A percentile compares a stretch with the other conserved stretches of the same genome.
Evolutionary conservation across 805 yeast species (phyloP).

Genomic region (Candida easanensis): DNA sequence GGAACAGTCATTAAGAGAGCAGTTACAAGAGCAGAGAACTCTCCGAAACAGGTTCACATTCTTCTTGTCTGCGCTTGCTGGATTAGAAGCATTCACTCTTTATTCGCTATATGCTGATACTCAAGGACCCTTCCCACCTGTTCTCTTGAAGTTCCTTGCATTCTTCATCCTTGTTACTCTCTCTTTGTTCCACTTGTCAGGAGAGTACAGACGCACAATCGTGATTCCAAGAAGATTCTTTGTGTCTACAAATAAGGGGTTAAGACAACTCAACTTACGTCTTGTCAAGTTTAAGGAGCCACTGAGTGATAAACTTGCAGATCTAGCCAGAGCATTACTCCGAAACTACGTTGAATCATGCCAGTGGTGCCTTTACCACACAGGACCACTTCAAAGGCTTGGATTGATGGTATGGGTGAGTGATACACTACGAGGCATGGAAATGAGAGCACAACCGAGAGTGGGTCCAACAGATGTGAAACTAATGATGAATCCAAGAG

Average conservation of each 20-base stretch:
- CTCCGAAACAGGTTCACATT: slow-evolving; percentile 48
- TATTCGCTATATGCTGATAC: slow-evolving; percentile 40
- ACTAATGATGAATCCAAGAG: slow-evolving; percentile 74
- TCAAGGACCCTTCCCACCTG: slow-evolving; percentile 34
- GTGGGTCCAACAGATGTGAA: slow-evolving; percentile 81
- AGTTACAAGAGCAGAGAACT: slow-evolving; percentile 67
- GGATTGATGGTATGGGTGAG: slow-evolving; percentile 11
- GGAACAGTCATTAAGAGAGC: slow-evolving; percentile 83
- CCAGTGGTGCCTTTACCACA: slow-evolving; percentile 1
- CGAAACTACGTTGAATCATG: slow-evolving; percentile 23
- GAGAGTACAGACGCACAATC: slow-evolving; percentile 85
- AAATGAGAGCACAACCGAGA: slow-evolving; percentile 50
- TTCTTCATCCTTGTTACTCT: slow-evolving; percentile 65
- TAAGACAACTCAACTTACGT: slow-evolving; percentile 77
- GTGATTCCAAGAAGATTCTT: slow-evolving; percentile 78
- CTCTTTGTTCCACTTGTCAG: slow-evolving; percentile 77
- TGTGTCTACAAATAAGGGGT: slow-evolving; percentile 81
- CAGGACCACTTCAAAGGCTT: slow-evolving; percentile 15
- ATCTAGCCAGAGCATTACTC: slow-evolving; percentile 30
- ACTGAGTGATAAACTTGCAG: slow-evolving; percentile 35
- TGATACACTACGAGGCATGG: slow-evolving; percentile 18
- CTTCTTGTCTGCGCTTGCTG: slow-evolving; percentile 39
- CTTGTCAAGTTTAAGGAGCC: slow-evolving; percentile 58
- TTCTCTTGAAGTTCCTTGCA: slow-evolving; percentile 49
- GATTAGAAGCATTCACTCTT: slow-evolving; percentile 37